Evolutionary conservation across 352 stramenopile species (phyloP).

Genomic region (Porosira glacialis): DNA sequence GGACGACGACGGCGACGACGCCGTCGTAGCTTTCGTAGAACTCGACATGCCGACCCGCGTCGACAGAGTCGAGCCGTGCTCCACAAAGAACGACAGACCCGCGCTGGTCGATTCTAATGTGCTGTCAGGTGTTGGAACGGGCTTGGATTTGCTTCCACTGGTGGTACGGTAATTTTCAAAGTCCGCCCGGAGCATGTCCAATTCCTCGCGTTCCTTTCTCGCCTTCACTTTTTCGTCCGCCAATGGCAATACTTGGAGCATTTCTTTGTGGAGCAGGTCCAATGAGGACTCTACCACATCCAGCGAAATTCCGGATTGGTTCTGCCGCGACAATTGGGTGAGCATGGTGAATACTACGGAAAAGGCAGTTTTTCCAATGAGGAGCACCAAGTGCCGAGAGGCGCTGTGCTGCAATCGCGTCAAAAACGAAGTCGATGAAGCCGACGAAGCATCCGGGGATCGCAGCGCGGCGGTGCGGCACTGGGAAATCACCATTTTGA

Average conservation of each 20-base stretch:
- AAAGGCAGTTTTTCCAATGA: too few relatives aligned
- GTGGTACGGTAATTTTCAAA: slow-evolving; percentile 24
- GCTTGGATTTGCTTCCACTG: slow-evolving; percentile 11
- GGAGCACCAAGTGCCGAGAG: too few relatives aligned
- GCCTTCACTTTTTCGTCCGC: slow-evolving; percentile 16
- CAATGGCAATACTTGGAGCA: slow-evolving; percentile 27
- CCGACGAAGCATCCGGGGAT: too few relatives aligned
- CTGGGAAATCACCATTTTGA: slow-evolving; percentile 26
- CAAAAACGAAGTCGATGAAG: too few relatives aligned
- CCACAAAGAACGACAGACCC: slow-evolving; percentile 17
- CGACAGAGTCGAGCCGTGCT: too few relatives aligned
- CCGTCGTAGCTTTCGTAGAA: slow-evolving; percentile 22
- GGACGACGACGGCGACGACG: slow-evolving; percentile 22
- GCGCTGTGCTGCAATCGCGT: too few relatives aligned
- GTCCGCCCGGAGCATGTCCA: slow-evolving; percentile 26
- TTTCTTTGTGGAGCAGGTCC: slow-evolving; percentile 37
- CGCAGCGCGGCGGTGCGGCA: slow-evolving; percentile 27
- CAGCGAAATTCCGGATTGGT: slow-evolving; percentile 5
- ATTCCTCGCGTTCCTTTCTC: slow-evolving; percentile 15
- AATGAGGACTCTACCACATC: slow-evolving; percentile 27
- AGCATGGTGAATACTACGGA: slow-evolving; percentile 17
- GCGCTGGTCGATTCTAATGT: slow-evolving; percentile 4
- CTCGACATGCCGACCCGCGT: too few relatives aligned
- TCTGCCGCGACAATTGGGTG: slow-evolving; percentile 18
- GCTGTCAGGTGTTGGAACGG: not conserved